Conservation (phyloP, 169 alveolate genomes). For the Cryptosporidium sp. region DNA sequence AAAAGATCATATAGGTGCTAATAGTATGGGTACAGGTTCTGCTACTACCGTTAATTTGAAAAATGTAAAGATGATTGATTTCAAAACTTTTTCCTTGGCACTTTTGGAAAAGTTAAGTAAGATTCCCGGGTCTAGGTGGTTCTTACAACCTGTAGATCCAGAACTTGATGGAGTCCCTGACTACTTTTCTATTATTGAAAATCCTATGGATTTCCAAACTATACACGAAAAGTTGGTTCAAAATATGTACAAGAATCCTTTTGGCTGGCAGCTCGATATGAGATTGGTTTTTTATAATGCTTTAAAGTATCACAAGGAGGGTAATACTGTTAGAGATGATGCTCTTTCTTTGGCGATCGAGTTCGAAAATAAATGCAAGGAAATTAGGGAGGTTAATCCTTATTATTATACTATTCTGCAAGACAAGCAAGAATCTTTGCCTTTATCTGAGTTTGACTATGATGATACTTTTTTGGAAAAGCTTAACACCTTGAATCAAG, state of each 20-base stretch:
- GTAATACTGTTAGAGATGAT: slow-evolving; percentile 83
- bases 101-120: slow-evolving; percentile 80
- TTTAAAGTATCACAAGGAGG: slow-evolving; percentile 82
- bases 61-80: slow-evolving; percentile 33
- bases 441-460: neutral
- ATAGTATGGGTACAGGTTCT: neutral
- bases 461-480: neutral
- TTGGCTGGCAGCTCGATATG: slow-evolving; percentile 91
- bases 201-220: slow-evolving; percentile 86
- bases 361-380: slow-evolving; percentile 80
- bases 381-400: slow-evolving; percentile 80
- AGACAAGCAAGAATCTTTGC: neutral
- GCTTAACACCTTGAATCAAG: neutral
- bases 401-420: slow-evolving; percentile 53
- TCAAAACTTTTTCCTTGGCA: slow-evolving; percentile 23
- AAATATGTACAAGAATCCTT: slow-evolving; percentile 87
- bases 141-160: slow-evolving; percentile 92
- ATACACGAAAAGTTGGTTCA: slow-evolving; percentile 81
- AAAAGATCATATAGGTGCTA: neutral
- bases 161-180: slow-evolving; percentile 89
- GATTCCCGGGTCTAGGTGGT: slow-evolving; percentile 82
- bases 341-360: slow-evolving; percentile 82
- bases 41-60: neutral
- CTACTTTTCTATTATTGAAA: slow-evolving; percentile 81
- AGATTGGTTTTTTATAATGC: slow-evolving; percentile 91